Evolutionary conservation across 768 basidiomycete genomes (phyloP), one percentile per base, ranked within the genome.

Genomic region (Boletus reticuloceps): DNA sequence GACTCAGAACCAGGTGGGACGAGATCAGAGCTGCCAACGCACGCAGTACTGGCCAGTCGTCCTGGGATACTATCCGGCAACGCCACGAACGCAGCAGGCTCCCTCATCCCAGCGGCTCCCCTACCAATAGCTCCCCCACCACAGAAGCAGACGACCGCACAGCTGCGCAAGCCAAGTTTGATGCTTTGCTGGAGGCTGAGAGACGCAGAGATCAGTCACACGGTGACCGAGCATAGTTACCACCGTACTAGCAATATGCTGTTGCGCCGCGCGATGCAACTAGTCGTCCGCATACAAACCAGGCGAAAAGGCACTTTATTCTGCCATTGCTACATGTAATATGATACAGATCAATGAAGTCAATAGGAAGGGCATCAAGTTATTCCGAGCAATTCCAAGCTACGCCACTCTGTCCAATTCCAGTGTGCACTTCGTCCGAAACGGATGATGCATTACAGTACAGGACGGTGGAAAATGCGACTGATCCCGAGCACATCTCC

Each of bases 51-150:
- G 75, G 67, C 39, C 68, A 66, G 5, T 88, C 88, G 19, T 75
- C 85, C 5, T 89, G 88, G 88, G 88, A 89, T 61, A 67, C 72
- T 25, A 74, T 90, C 20, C 82, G 88, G 32, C 84, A 87, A 64
- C 75, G 74, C 45, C 77, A 85, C 57, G 79, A 80, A 64, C 76
- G 72, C 43, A 58, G 36, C 34, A 65, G 32, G 41, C 58, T 69
- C 4, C 58, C 64, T 41, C 34, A 56, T 45, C 34, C 53, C 29
- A 47, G 53, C 25, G 31, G 59, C 27, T 37, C 56, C 32, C 53
- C 56, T 29, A 40, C 10, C 37, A 42, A 56, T 11, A 52, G 41
- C 16, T 45, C 58, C 19, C 27, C 54, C 6, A 44, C 54, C 16
- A 53, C 59, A 13, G 62, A 64, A 44, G 60, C 55, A 10, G 61